Conservation (phyloP, 495 filamentous ascomycete species). For the Annulohypoxylon moriforme region DNA sequence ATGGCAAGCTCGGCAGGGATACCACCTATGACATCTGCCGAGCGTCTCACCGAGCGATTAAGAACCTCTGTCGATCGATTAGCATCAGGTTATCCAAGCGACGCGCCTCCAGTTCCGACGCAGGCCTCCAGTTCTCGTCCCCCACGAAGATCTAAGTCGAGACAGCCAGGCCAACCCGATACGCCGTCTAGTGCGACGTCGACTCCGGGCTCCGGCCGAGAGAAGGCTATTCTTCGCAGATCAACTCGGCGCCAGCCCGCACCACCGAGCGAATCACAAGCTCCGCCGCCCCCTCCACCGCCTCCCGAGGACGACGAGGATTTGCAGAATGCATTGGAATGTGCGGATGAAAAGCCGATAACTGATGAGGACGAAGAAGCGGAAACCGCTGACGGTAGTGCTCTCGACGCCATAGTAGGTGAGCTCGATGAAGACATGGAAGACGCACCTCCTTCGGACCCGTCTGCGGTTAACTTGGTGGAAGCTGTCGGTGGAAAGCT, state of each 20-base stretch:
- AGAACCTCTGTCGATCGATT: constrained; percentile 48
- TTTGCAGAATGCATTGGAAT: constrained; percentile 78
- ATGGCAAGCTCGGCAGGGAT: constrained; percentile 83
- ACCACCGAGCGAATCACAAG: constrained; percentile 51
- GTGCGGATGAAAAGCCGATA: constrained; percentile 89
- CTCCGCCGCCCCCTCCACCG: constrained; percentile 61
- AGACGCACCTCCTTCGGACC: constrained; percentile 74
- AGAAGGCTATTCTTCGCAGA: constrained; percentile 64
- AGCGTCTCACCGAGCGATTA: constrained; percentile 58
- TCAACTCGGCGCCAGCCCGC: constrained; percentile 66
- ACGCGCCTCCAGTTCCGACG: constrained; percentile 50
- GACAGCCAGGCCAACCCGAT: constrained; percentile 51
- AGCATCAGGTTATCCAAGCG: constrained; percentile 45
- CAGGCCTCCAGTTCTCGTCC: constrained; percentile 55
- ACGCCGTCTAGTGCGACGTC: constrained; percentile 53
- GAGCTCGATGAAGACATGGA: constrained; percentile 92
- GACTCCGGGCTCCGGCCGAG: constrained; percentile 53
- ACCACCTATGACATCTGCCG: constrained; percentile 53
- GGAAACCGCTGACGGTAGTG: constrained; percentile 69
- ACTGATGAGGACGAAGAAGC: constrained; percentile 80
- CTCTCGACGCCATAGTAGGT: constrained; percentile 87
- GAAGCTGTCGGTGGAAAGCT: constrained; percentile 90
- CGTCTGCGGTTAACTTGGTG: constrained; percentile 91
- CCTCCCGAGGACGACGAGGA: constrained; percentile 68
- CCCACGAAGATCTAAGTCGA: constrained; percentile 61